Evolutionary conservation across 2,329 filamentous ascomycete species (phyloP).

Genomic region (Dactylellina drechsleri): DNA sequence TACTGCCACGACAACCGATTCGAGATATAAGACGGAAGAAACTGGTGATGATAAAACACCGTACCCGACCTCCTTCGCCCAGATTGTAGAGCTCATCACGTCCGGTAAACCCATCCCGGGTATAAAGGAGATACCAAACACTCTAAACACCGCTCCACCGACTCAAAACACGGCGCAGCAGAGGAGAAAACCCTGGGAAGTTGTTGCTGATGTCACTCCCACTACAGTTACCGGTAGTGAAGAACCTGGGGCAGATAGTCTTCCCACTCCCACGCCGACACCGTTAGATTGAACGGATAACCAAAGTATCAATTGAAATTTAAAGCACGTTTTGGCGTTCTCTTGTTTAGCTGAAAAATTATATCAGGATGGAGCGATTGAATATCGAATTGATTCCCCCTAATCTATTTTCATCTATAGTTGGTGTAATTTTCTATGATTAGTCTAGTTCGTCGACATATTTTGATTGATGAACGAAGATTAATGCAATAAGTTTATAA

Average conservation of each 20-base stretch:
- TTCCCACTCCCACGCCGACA: conserved; percentile 31
- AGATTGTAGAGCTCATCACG: conserved; percentile 86
- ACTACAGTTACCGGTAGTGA: background rate
- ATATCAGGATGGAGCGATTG: too few relatives aligned
- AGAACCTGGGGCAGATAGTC: conserved; percentile 4
- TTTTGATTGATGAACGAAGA: too few relatives aligned
- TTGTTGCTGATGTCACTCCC: conserved; percentile 55
- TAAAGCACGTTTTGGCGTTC: too few relatives aligned
- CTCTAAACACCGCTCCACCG: conserved; percentile 76
- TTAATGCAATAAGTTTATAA: too few relatives aligned
- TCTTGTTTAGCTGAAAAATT: too few relatives aligned
- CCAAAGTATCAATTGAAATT: too few relatives aligned
- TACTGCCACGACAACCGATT: conserved; percentile 12
- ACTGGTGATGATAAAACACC: conserved; percentile 70
- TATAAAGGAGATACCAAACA: conserved; percentile 86
- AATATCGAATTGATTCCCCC: too few relatives aligned
- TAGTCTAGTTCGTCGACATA: too few relatives aligned
- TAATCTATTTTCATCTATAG: too few relatives aligned
- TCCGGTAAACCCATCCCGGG: conserved; percentile 84
- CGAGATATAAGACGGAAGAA: background rate
- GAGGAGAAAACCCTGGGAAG: conserved; percentile 84
- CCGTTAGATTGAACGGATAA: conserved; percentile 7
- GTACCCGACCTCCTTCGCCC: conserved; percentile 84
- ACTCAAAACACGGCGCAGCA: conserved; percentile 66
- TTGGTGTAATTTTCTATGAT: too few relatives aligned